These are phyloP conservation scores for Penicillium taxi DNA, from an alignment of 495 filamentous ascomycete genomes.

Conservation along the genomic window DNA sequence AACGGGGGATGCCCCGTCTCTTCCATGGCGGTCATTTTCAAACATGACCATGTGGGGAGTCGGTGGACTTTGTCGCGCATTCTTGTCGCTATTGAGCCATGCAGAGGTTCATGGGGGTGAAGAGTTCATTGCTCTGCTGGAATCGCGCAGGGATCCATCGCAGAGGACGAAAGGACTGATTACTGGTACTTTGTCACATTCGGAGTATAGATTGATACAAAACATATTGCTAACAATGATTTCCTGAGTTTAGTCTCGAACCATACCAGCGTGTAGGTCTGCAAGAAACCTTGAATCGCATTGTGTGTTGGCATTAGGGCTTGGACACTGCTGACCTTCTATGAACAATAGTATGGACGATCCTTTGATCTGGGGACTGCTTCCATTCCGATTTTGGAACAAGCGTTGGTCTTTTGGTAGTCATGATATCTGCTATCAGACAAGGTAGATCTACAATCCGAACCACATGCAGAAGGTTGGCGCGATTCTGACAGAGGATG, in stretches of 20 bases:
- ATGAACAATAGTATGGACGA: conserved; percentile 68
- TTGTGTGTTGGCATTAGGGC: conserved; percentile 4
- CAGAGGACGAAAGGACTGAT: conserved; percentile 68
- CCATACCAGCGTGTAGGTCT: conserved; percentile 89
- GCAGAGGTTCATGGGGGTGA: conserved; percentile 63
- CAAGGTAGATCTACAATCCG: conserved; percentile 17
- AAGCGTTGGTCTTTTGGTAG: conserved; percentile 81
- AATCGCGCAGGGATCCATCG: conserved; percentile 60
- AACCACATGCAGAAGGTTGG: neutral
- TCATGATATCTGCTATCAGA: conserved; percentile 77
- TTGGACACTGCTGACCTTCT: conserved; percentile 24
- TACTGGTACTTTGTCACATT: conserved; percentile 55
- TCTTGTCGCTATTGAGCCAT: conserved; percentile 34
- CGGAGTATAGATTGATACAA: neutral
- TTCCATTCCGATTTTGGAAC: conserved; percentile 67
- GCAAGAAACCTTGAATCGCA: conserved; percentile 9
- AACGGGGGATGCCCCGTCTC: conserved; percentile 36
- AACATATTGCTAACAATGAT: conserved; percentile 10
- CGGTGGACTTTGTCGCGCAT: conserved; percentile 39
- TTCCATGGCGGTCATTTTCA: conserved; percentile 36
- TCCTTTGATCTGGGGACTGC: conserved; percentile 82
- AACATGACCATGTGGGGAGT: conserved; percentile 39
- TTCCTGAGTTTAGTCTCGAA: conserved; percentile 63
- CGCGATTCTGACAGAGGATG: conserved; percentile 13
- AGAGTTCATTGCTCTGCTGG: conserved; percentile 65